Percentiles rank a stretch among this genome's conserved stretches.
phyloP scores from a whole-genome alignment of 2,329 filamentous ascomycete genomes.

The Colletotrichum truncatum region DNA sequence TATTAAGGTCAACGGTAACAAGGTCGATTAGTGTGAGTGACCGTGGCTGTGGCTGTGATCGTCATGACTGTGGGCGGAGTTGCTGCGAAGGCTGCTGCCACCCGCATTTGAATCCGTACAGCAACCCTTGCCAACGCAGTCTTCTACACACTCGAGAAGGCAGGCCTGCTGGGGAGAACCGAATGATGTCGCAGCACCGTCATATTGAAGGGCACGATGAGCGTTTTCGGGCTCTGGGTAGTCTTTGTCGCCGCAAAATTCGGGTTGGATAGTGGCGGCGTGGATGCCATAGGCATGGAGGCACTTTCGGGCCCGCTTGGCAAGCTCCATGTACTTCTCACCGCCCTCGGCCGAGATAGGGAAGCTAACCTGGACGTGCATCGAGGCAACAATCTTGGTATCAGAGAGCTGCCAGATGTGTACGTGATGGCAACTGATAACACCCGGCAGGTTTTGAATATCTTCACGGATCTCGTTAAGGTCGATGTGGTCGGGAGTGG shows the following conservation, averaged over 20 bases:
- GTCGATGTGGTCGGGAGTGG: conserved; percentile 87
- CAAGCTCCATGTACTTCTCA: conserved; percentile 89
- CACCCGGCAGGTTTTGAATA: conserved; percentile 84
- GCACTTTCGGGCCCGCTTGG: conserved; percentile 83
- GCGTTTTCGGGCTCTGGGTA: conserved; percentile 50
- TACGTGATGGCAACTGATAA: conserved; percentile 92
- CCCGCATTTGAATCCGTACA: conserved; percentile 45
- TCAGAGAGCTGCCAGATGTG: conserved; percentile 98
- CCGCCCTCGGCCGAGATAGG: conserved; percentile 84
- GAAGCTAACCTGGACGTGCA: conserved; percentile 93
- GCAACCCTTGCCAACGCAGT: conserved; percentile 57
- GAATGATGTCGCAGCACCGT: conserved; percentile 42
- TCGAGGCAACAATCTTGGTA: conserved; percentile 89
- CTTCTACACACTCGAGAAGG: conserved; percentile 62
- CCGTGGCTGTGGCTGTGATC: conserved; percentile 37
- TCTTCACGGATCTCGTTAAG: conserved; percentile 93
- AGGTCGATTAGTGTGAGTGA: conserved; percentile 12
- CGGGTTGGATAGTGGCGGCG: conserved; percentile 95
- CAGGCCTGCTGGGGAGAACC: conserved; percentile 43
- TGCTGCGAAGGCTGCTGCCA: conserved; percentile 42
- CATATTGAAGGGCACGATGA: conserved; percentile 41
- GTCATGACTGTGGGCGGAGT: conserved; percentile 37
- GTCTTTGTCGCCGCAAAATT: conserved; percentile 72
- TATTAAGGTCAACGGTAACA: neutral
- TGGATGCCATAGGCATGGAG: conserved; percentile 97